phyloP scores from a whole-genome alignment of 2,329 filamentous ascomycete species.

The Leptographium flavum region DNA sequence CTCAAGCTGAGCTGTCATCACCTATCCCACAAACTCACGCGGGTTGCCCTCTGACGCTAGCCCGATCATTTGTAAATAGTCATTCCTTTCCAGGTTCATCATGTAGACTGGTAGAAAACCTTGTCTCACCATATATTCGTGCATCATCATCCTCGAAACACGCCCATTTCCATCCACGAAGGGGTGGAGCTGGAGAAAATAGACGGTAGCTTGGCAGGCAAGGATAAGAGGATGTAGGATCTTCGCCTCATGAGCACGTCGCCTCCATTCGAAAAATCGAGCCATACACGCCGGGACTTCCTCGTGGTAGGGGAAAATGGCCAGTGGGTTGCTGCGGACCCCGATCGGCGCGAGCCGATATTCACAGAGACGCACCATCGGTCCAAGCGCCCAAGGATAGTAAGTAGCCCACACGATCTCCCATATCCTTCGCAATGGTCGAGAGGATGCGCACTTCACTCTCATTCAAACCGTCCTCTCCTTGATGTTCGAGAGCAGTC shows the following conservation, averaged over 20 bases:
- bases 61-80: background rate
- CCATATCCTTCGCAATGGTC: background rate
- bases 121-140: background rate
- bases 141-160: constrained; percentile 1
- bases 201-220: background rate
- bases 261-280: background rate
- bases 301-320: background rate
- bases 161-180: constrained; percentile 1
- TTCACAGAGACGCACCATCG: background rate
- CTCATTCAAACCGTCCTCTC: background rate
- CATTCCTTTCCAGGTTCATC: background rate
- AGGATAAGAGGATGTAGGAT: background rate
- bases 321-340: background rate
- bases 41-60: background rate
- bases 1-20: too few species aligned
- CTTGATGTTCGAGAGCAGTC: background rate
- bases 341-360: background rate
- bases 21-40: background rate
- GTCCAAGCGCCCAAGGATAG: background rate
- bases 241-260: background rate
- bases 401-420: background rate
- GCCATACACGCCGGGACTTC: constrained; percentile 1
- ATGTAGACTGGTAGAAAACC: background rate
- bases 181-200: background rate
- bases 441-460: background rate